A percentile compares a stretch with the other conserved stretches of the same genome.
phyloP scores from a whole-genome alignment of 306 rosid genomes.

The Ammopiptanthus mongolicus region DNA sequence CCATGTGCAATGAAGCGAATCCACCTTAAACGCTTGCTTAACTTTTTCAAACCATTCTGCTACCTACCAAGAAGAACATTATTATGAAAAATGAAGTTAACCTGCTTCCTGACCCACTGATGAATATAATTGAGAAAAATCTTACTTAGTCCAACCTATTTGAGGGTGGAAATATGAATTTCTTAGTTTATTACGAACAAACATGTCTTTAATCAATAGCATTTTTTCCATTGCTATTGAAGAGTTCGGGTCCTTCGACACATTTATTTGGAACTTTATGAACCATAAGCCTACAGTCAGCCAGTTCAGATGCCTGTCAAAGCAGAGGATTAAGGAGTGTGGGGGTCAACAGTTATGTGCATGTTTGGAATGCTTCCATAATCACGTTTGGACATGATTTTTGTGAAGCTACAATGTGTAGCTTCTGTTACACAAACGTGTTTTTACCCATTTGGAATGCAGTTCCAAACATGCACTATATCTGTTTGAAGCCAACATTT shows the following conservation, averaged over 20 bases:
- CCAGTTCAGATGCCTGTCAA: too few species aligned
- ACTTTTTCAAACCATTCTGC: conserved; percentile 22
- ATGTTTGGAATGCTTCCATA: too few species aligned
- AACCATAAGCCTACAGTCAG: conserved; percentile 35
- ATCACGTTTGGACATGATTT: too few species aligned
- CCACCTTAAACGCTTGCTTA: background rate
- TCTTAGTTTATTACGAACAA: background rate
- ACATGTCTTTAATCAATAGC: too few species aligned
- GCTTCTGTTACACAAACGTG: too few species aligned
- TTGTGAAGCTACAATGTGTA: too few species aligned
- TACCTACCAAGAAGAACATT: background rate
- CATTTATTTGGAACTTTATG: conserved; percentile 44
- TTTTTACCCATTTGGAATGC: too few species aligned
- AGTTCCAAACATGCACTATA: too few species aligned
- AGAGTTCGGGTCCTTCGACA: conserved; percentile 41
- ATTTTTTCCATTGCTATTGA: background rate
- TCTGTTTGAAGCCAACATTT: too few species aligned
- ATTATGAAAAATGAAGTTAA: background rate
- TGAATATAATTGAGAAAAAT: background rate
- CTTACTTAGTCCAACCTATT: background rate
- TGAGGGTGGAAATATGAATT: background rate
- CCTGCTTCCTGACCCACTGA: background rate
- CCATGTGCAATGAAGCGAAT: background rate
- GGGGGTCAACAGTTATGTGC: too few species aligned
- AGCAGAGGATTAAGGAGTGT: too few species aligned